A percentile compares a stretch with the other conserved stretches of the same genome.
Conservation (phyloP, 805 yeast species). For the Pichia pseudocactophila region DNA sequence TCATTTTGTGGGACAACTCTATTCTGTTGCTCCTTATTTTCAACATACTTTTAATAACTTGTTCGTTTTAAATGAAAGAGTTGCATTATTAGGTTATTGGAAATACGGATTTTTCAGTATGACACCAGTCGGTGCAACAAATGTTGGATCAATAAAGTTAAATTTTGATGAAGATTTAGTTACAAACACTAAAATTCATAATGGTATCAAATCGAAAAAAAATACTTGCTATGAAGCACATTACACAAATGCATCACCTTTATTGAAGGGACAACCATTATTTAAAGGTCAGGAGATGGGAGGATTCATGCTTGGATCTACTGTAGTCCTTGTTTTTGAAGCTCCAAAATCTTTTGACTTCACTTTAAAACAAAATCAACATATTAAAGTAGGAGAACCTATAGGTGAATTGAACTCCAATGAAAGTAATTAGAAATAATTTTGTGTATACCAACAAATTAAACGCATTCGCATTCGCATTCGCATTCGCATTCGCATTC, state of each 20-base stretch:
- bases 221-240: conserved; percentile 92
- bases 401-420: conserved; percentile 38
- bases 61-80: conserved; percentile 90
- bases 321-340: conserved; percentile 94
- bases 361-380: conserved; percentile 59
- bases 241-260: conserved; percentile 65
- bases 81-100: conserved; percentile 93
- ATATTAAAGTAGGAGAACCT: conserved; percentile 76
- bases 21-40: conserved; percentile 93
- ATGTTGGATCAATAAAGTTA: conserved; percentile 89
- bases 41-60: conserved; percentile 80
- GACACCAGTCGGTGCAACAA: conserved; percentile 99
- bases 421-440: no score
- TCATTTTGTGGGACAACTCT: conserved; percentile 92
- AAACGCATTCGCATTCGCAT: no score
- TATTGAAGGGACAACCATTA: conserved; percentile 81
- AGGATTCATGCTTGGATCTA: conserved; percentile 91
- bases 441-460: not conserved
- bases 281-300: conserved; percentile 93
- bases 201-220: conserved; percentile 45
- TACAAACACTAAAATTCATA: conserved; percentile 68
- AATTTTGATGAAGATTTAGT: conserved; percentile 86
- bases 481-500: no score
- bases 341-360: conserved; percentile 81
- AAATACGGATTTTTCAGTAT: conserved; percentile 93